These are phyloP conservation scores for Carex cristatella DNA, from an alignment of 176 grass and related monocot genomes.

Conservation along the genomic window DNA sequence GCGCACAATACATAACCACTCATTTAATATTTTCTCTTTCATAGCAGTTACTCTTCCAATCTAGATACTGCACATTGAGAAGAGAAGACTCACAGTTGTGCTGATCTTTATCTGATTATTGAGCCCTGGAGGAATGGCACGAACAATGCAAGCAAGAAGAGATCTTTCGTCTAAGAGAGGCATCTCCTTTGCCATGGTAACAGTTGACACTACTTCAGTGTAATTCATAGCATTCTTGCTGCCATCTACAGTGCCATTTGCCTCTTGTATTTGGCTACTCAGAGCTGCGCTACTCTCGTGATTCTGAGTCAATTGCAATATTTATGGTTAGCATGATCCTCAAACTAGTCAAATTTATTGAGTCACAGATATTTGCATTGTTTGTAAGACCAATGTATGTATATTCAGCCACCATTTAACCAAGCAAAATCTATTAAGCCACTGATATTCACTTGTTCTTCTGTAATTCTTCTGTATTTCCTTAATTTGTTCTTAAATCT, in stretches of 20 bases:
- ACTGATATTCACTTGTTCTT: neutral
- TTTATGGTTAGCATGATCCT: neutral
- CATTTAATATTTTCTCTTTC: neutral
- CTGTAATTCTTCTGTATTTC: neutral
- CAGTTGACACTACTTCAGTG: conserved; percentile 30
- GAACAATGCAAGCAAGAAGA: conserved; percentile 92
- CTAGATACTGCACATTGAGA: neutral
- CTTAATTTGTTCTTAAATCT: neutral
- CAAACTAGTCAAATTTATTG: neutral
- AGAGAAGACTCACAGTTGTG: conserved; percentile 58
- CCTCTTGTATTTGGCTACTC: conserved; percentile 1
- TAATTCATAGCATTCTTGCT: conserved; percentile 14
- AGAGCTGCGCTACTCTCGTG: neutral
- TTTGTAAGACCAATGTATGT: neutral
- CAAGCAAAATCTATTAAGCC: neutral
- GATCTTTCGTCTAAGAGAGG: conserved; percentile 74
- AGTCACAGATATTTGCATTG: neutral
- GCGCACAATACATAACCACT: neutral
- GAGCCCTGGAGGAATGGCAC: conserved; percentile 71
- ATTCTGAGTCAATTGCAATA: conserved; percentile 10
- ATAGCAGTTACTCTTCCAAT: conserved; percentile 2
- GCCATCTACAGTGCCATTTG: neutral
- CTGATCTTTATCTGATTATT: conserved; percentile 80
- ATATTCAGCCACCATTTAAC: neutral
- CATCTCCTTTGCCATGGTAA: conserved; percentile 45